These are phyloP conservation scores for Macrolepiota albuminosa DNA, from an alignment of 768 basidiomycete species.

Conservation along the genomic window DNA sequence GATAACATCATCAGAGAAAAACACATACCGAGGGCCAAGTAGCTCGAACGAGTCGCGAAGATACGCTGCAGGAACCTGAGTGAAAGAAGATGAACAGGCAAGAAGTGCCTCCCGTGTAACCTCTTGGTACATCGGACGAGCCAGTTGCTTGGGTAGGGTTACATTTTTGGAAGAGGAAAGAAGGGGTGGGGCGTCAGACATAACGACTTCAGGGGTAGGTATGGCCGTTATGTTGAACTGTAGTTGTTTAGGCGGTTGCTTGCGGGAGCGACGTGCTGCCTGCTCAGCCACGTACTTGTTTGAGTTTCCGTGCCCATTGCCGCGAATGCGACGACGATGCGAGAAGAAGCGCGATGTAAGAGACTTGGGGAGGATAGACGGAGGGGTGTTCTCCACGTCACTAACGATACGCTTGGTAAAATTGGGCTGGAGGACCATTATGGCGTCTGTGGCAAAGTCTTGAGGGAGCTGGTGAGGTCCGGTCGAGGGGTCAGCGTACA, in stretches of 20 bases:
- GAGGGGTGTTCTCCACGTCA: slow-evolving; percentile 31
- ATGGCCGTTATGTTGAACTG: slow-evolving; percentile 22
- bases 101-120: slow-evolving; percentile 42
- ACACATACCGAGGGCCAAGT: slow-evolving; percentile 39
- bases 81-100: slow-evolving; percentile 46
- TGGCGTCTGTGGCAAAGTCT: slow-evolving; percentile 4
- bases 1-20: neutral
- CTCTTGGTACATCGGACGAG: slow-evolving; percentile 44
- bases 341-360: slow-evolving; percentile 18
- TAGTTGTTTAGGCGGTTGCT: slow-evolving; percentile 19
- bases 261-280: slow-evolving; percentile 30
- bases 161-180: slow-evolving; percentile 25
- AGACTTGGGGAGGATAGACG: slow-evolving; percentile 14
- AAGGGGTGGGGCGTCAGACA: slow-evolving; percentile 22
- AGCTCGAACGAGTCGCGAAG: slow-evolving; percentile 46
- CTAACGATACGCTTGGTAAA: slow-evolving; percentile 15
- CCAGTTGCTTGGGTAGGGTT: slow-evolving; percentile 47
- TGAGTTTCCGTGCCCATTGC: slow-evolving; percentile 22
- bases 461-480: neutral
- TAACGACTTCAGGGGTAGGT: slow-evolving; percentile 25
- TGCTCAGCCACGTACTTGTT: slow-evolving; percentile 30
- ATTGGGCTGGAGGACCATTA: slow-evolving; percentile 25
- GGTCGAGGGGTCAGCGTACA: neutral
- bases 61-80: slow-evolving; percentile 44
- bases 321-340: slow-evolving; percentile 35